Evolutionary conservation across 1,139 yeast species (phyloP).

Genomic region (Taphrina betulina): DNA sequence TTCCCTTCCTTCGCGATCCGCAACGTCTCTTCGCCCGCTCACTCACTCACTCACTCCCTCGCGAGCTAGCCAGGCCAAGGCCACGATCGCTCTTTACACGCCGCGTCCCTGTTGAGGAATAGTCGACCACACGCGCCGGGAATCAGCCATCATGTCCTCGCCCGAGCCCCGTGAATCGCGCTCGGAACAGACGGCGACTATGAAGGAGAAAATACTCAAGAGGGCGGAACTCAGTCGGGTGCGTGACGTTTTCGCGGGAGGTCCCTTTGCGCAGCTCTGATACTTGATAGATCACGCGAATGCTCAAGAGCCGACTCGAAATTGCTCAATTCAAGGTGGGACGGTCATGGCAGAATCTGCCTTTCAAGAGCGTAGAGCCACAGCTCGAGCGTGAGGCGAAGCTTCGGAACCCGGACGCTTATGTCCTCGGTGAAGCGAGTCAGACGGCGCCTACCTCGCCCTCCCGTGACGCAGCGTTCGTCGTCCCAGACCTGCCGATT

Average conservation of each 20-base stretch:
- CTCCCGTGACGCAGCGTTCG: constrained; percentile 16
- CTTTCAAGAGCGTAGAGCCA: constrained; percentile 46
- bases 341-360: constrained; percentile 47
- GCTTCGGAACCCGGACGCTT: constrained; percentile 1
- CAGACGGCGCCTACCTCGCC: constrained; percentile 8
- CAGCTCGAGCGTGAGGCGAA: constrained; percentile 39
- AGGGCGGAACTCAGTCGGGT: constrained; percentile 36
- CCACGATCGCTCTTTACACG: too few relatives aligned
- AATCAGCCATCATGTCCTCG: constrained; percentile 21
- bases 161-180: constrained; percentile 2
- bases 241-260: constrained; percentile 1
- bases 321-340: constrained; percentile 48
- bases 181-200: constrained; percentile 8
- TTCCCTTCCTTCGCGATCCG: too few relatives aligned
- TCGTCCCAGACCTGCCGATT: constrained; percentile 26
- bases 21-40: too few relatives aligned
- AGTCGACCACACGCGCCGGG: too few relatives aligned
- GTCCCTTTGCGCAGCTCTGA: too few relatives aligned
- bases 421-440: not conserved
- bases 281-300: constrained; percentile 44
- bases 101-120: too few relatives aligned
- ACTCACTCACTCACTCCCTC: too few relatives aligned
- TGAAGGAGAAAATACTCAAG: constrained; percentile 32
- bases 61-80: too few relatives aligned
- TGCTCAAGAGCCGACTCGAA: constrained; percentile 47